Base-by-base conservation (phyloP, 169 alveolate species). In the Eimeria brunetti region DNA sequence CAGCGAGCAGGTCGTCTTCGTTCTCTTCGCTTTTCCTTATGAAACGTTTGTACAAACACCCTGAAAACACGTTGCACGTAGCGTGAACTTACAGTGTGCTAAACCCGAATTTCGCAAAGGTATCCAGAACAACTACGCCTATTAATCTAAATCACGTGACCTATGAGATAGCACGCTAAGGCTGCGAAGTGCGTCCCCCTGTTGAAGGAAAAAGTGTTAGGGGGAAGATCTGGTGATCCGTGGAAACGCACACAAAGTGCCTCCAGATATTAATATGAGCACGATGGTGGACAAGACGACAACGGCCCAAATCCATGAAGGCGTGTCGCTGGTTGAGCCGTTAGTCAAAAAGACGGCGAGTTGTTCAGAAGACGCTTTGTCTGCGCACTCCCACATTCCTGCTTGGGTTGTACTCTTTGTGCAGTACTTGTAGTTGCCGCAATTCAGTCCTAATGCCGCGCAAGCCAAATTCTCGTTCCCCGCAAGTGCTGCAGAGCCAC, bases 401-500 rank as follows among this genome's bases (percentile, higher is more conserved):
- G 83, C 81, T 30, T 90, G 73, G 41, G 84, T 69, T 33, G 44
- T 46, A 46, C 73, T 81, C 71, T 62, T 38, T 30, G 92, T 27
- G 92, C 95, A 92, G 56, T 38, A 27, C 78, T 80, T 88, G 88
- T 92, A 92, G 76, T 76, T 14, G n/a, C 90, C 67, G 78, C 95
- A 92, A 64, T 20, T 60, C 53, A 38, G 41, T 5, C 88, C 92
- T 64, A 46, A 12, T 62, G 69, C 14, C 18, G 56, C 16, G 88
- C 95, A 92, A 30, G 95, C 95, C 49, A 80, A 60, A 44, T 81
- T 38, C 71, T 92, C 95, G 53, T 92, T 49, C 56, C 95, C 95
- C 38, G 86, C 22, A 11, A 81, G 67, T 3, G 95, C 95, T 92
- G 92, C 53, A 30, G 22, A 33, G 7, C 33, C 62, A 58, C 44